Percentiles rank a stretch among this genome's conserved stretches.
These are phyloP conservation scores for Artemisia argyi DNA, from an alignment of 129 eudicot genomes.

Conservation along the genomic window DNA sequence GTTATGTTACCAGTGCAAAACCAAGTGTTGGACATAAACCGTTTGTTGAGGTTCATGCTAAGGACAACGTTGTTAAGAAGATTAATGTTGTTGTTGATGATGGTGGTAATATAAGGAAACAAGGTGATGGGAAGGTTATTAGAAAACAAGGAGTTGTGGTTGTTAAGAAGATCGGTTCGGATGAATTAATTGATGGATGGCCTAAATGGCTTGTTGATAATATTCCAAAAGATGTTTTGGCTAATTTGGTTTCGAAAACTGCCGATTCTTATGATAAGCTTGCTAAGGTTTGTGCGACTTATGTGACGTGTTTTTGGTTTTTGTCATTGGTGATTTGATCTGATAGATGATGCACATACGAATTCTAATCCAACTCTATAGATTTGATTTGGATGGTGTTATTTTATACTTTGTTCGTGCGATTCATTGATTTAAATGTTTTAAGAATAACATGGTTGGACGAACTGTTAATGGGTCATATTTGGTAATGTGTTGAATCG, in stretches of 20 bases:
- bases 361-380: neutral
- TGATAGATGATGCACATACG: neutral
- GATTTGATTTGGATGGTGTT: slow-evolving; percentile 1
- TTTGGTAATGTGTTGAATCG: neutral
- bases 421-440: neutral
- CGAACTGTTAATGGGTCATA: neutral
- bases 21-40: slow-evolving; percentile 22
- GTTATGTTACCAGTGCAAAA: slow-evolving; percentile 41
- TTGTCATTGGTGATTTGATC: neutral
- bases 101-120: slow-evolving; percentile 15
- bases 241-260: slow-evolving; percentile 56
- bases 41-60: slow-evolving; percentile 22
- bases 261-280: slow-evolving; percentile 89
- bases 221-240: slow-evolving; percentile 50
- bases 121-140: slow-evolving; percentile 20
- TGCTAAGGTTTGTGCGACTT: slow-evolving; percentile 55
- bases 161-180: slow-evolving; percentile 47
- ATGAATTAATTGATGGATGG: slow-evolving; percentile 70
- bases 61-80: slow-evolving; percentile 19
- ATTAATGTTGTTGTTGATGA: slow-evolving; percentile 6
- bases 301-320: neutral
- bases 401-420: slow-evolving; percentile 1
- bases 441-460: too few relatives aligned
- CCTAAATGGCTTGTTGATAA: slow-evolving; percentile 81
- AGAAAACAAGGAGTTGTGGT: slow-evolving; percentile 21